A percentile compares a stretch with the other conserved stretches of the same genome.
These are phyloP conservation scores for Quercus phellos DNA, from an alignment of 331 rosid genomes.

Conservation along the genomic window DNA sequence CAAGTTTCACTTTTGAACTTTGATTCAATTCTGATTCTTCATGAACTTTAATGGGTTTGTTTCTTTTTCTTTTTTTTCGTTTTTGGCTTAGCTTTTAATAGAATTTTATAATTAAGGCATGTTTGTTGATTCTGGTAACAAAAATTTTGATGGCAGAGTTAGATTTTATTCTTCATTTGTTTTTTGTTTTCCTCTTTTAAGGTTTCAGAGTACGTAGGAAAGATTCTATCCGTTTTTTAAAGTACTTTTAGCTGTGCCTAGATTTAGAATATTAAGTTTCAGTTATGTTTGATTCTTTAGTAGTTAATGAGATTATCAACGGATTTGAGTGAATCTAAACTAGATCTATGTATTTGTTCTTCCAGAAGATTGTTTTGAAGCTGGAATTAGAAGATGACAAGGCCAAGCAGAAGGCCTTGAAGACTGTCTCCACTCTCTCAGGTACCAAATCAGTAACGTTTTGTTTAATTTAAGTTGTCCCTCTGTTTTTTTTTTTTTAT, in stretches of 20 bases:
- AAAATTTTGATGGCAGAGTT: neutral
- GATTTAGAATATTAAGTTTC: slow-evolving; percentile 7
- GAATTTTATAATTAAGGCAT: slow-evolving; percentile 5
- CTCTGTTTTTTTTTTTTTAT: neutral
- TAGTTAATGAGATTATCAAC: neutral
- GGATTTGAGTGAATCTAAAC: slow-evolving; percentile 6
- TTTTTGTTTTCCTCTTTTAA: neutral
- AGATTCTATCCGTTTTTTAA: slow-evolving; percentile 1
- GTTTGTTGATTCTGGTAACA: neutral
- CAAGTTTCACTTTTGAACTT: slow-evolving; percentile 4
- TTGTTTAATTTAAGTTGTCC: neutral
- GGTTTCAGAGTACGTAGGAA: neutral
- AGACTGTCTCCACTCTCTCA: slow-evolving; percentile 67
- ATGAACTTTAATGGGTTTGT: slow-evolving; percentile 11
- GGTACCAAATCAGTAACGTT: slow-evolving; percentile 40
- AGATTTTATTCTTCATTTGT: neutral
- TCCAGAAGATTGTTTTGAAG: slow-evolving; percentile 75
- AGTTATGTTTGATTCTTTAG: neutral
- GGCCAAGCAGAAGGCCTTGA: slow-evolving; percentile 88
- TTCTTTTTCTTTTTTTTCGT: neutral
- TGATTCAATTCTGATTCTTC: slow-evolving; percentile 14
- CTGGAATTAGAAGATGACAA: slow-evolving; percentile 72
- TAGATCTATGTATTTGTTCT: slow-evolving; percentile 20
- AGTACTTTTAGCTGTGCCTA: neutral
- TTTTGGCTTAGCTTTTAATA: neutral